Evolutionary conservation across 768 basidiomycete species (phyloP), one percentile per base, ranked within the genome.

Genomic region (Suillus americanus): DNA sequence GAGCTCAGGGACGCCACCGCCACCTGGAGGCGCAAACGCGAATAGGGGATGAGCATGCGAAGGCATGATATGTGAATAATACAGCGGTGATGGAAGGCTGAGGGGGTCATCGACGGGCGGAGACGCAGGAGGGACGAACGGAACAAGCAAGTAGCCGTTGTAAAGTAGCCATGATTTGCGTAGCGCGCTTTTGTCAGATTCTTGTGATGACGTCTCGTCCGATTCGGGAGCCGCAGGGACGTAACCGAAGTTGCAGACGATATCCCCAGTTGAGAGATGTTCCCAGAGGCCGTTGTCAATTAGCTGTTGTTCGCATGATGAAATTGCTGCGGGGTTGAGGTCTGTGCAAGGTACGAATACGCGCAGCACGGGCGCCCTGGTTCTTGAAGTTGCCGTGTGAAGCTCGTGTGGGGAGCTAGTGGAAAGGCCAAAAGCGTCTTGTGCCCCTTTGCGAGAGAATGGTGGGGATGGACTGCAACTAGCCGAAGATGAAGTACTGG

Each of bases 171-270:
- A 94, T 51, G 81, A 83, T 43, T 75, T 72, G n/a, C 70, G 67
- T 51, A 68, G 66, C 16, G 66, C 65, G 40, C 67, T 66, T 3
- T 69, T 68, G 33, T 68, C 68, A 50, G 20, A 60, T 10, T 68
- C 73, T 56, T 64, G 64, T 33, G 61, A 64, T 1, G 67, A 64
- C n/a, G 65, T 68, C 50, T 72, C 69, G 23, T 71, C 76, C 20
- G 74, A 71, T 5, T 75, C 64, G 13, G 75, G 66, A 0, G 71
- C 71, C 0, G 82, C 77, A 1, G 89, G 90, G 18, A 94, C 80
- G 69, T 87, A 92, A 7, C 92, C 92, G 54, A 94, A 81, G 74
- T 94, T 94, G 71, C 89, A 92, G 25, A 94, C 82, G 43, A 93
- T 75, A 69, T 94, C 92, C 0, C 92, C 92, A 0, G 82, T 82